A percentile compares a stretch with the other conserved stretches of the same genome.
phyloP scores from a whole-genome alignment of 106 monocot genomes.

The Xerophyta viscosa region DNA sequence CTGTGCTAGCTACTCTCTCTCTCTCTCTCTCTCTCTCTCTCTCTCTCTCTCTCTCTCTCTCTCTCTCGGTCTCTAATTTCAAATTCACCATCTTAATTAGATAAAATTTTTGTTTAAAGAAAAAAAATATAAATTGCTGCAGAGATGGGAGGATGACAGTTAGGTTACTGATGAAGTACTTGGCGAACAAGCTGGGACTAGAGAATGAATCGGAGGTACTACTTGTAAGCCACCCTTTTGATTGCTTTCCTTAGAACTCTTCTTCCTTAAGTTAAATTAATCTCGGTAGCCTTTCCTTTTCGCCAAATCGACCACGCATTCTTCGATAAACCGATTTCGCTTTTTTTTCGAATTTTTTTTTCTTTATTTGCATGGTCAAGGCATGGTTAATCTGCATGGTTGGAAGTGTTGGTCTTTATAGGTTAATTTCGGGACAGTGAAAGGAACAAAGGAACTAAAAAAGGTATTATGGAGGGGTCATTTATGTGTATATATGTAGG shows the following conservation, averaged over 20 bases:
- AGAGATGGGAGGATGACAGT: conserved; percentile 75
- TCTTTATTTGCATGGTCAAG: too few species aligned
- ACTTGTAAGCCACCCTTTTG: not conserved
- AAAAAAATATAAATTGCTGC: not conserved
- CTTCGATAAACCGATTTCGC: too few species aligned
- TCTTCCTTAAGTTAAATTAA: not conserved
- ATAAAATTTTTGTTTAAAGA: not conserved
- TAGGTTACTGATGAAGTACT: conserved; percentile 56
- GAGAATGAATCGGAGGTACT: conserved; percentile 65
- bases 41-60: conserved; percentile 1
- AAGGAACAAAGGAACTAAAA: too few species aligned
- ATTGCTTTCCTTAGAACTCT: not conserved
- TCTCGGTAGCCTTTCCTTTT: not conserved
- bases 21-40: too few species aligned
- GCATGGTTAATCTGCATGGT: too few species aligned
- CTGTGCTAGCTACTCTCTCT: too few species aligned
- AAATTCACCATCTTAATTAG: not conserved
- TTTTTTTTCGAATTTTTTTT: too few species aligned
- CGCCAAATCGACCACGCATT: not conserved
- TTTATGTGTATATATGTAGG: too few species aligned
- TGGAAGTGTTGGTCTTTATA: too few species aligned
- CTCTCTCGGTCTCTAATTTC: too few species aligned
- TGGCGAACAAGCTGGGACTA: conserved; percentile 51
- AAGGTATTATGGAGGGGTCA: too few species aligned
- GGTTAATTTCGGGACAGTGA: too few species aligned